phyloP scores from a whole-genome alignment of 192 early-diverging fungal species.

The Dissophora globulifera region DNA sequence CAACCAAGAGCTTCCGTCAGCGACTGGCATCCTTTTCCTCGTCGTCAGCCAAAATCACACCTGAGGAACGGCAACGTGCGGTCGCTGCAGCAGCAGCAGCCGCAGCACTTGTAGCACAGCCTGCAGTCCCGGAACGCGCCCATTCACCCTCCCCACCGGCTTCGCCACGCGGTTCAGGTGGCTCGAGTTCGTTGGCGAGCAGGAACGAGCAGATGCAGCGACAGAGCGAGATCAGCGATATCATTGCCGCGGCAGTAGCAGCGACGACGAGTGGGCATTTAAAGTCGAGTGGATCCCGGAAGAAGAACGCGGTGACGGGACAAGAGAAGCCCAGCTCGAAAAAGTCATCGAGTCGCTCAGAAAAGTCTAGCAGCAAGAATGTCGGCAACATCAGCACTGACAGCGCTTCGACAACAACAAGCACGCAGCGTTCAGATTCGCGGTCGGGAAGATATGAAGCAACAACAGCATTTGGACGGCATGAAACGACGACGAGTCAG shows the following conservation, averaged over 20 bases:
- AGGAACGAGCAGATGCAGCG: slow-evolving; percentile 4
- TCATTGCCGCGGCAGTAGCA: slow-evolving; percentile 46
- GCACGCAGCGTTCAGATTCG: too few species aligned
- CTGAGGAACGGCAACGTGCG: slow-evolving; percentile 47
- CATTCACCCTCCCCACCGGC: slow-evolving; percentile 46
- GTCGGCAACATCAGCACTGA: neutral
- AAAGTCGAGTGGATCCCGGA: slow-evolving; percentile 39
- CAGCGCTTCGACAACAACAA: neutral
- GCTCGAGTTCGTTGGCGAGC: slow-evolving; percentile 3
- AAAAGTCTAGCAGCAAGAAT: slow-evolving; percentile 10
- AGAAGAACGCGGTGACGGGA: slow-evolving; percentile 30
- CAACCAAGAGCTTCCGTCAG: slow-evolving; percentile 39
- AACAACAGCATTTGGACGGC: too few species aligned
- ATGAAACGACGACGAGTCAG: neutral
- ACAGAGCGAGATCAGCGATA: slow-evolving; percentile 41
- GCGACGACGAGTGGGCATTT: slow-evolving; percentile 30
- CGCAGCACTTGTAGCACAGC: slow-evolving; percentile 26
- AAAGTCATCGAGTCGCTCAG: slow-evolving; percentile 20
- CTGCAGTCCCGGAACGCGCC: slow-evolving; percentile 35
- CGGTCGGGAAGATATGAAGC: too few species aligned
- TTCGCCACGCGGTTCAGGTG: slow-evolving; percentile 34
- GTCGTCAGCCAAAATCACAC: slow-evolving; percentile 38
- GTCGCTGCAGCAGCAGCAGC: slow-evolving; percentile 34
- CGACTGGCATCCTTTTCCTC: slow-evolving; percentile 45
- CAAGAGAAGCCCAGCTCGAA: slow-evolving; percentile 9